Evolutionary conservation across 345 rosid species (phyloP).

Genomic region (Nasturtium officinale): DNA sequence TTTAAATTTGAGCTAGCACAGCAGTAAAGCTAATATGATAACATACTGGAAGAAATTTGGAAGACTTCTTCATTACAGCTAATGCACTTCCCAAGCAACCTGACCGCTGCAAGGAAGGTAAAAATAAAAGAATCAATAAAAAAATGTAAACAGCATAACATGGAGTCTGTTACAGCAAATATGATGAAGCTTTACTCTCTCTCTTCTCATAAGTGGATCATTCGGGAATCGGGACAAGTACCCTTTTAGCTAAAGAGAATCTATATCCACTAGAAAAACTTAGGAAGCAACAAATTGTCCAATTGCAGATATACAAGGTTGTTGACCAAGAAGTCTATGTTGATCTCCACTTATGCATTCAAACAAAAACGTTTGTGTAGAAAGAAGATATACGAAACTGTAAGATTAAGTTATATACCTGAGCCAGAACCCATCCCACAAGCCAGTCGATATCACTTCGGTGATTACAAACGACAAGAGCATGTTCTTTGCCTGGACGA

Average conservation of each 20-base stretch:
- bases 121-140: constrained; percentile 31
- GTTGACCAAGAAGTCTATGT: constrained; percentile 16
- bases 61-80: constrained; percentile 96
- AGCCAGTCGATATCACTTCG: constrained; percentile 96
- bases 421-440: constrained; percentile 93
- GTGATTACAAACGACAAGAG: constrained; percentile 81
- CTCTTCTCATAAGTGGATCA: constrained; percentile 8
- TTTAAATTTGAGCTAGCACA: constrained; percentile 9
- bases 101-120: constrained; percentile 60
- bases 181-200: constrained; percentile 12
- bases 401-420: constrained; percentile 52
- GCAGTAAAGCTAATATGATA: constrained; percentile 17
- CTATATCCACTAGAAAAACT: constrained; percentile 16
- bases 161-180: background rate
- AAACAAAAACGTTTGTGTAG: background rate
- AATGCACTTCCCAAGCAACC: constrained; percentile 94
- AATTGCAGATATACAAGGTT: constrained; percentile 8
- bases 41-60: constrained; percentile 88
- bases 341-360: constrained; percentile 7
- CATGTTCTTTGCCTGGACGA: constrained; percentile 84
- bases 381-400: constrained; percentile 14
- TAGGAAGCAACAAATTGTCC: background rate
- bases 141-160: constrained; percentile 34
- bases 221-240: constrained; percentile 3
- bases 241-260: constrained; percentile 10